Evolutionary conservation across 2,329 filamentous ascomycete species (phyloP), one percentile per base, ranked within the genome.

Genomic region (Pseudovirgaria hyperparasitica): DNA sequence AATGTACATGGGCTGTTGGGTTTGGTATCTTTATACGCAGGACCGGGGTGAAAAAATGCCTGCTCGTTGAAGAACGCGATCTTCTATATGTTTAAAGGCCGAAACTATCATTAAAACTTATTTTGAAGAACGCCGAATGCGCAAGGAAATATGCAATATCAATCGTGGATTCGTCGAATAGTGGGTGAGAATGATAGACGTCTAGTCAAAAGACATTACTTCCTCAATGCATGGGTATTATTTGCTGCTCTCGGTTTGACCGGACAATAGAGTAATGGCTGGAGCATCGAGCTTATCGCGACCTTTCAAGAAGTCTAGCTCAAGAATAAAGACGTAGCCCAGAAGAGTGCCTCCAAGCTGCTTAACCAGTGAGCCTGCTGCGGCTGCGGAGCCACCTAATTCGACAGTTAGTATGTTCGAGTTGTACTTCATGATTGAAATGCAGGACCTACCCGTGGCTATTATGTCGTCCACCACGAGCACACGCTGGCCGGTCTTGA

Each of bases 391-490:
- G 43, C 90, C 90, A 58, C 87, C 87, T 93, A 38, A 30, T 4
- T 26, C 6, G 15, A 42, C 22, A 45, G 37, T 15, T 31, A 25
- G 10, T 18, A 16, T 10, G 11, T 7, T 15, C 14, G 19, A 2
- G 7, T 16, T 12, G 23, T 11, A n/a, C 7, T 18, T 16, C 10
- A 18, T 22, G 17, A 26, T 13, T 19, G 15, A 19, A 19, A 14
- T 21, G 26, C 23, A 25, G 20, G 31, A 60, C 77, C 55, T 66
- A 93, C 87, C 87, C 39, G 90, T 98, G 31, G 90, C 90, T 62
- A 98, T 96, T 50, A 98, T 92, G 55, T 98, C 90, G 57, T 98
- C 90, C 17, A 98, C 85, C 39, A 98, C 70, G 36, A 98, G 63
- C 31, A 93, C 87, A 55, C 78, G 86, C 62, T 93, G 82, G 19